Base-by-base conservation (phyloP, 179 eudicot genomes). In the Gypsophila paniculata region DNA sequence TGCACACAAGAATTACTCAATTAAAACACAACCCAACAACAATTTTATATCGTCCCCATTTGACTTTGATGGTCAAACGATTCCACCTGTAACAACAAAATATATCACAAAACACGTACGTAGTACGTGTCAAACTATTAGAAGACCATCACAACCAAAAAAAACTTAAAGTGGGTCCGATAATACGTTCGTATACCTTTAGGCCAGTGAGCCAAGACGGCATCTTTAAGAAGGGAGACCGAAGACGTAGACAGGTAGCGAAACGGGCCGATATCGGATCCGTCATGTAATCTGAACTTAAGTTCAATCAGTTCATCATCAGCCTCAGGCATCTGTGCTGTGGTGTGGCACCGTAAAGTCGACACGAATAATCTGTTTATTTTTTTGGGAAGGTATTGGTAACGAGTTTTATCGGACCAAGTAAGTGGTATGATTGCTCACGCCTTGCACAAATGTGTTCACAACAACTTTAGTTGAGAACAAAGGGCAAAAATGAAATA, bases 181-280 rank as follows among this genome's bases (percentile, higher is more conserved):
- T 29, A 29, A 29, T 29, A 29, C 1, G 34, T 29, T 29, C 34
- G 4, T 29, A 64, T 36, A 64, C 68, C 68, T 64, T 38, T 64
- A 39, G 68, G 68, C 68, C 68, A 64, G 26, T 64, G 51, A 64
- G 68, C 51, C 1, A 64, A 38, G 36, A 64, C 19, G 9, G 22
- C 2, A 51, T 64, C 68, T 29, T 64, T 64, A 38, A 64, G 68
- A 38, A 17, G 48, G 17, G 68, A 22, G 36, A 64, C 26, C 6
- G 68, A 18, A 11, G 48, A 64, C 6, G 68, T 3, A 3, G 68
- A 17, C 49, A 51, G 52, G 25, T 64, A 64, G 4, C 10, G 25
- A 64, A 64, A 64, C 29, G 68, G 68, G 68, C 68, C 68, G 7
- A 64, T 38, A 64, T 64, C 68, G 7, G 68, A 64, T 21, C 68